These are phyloP conservation scores for Neonectria magnoliae DNA, from an alignment of 2,329 filamentous ascomycete genomes.

Conservation along the genomic window DNA sequence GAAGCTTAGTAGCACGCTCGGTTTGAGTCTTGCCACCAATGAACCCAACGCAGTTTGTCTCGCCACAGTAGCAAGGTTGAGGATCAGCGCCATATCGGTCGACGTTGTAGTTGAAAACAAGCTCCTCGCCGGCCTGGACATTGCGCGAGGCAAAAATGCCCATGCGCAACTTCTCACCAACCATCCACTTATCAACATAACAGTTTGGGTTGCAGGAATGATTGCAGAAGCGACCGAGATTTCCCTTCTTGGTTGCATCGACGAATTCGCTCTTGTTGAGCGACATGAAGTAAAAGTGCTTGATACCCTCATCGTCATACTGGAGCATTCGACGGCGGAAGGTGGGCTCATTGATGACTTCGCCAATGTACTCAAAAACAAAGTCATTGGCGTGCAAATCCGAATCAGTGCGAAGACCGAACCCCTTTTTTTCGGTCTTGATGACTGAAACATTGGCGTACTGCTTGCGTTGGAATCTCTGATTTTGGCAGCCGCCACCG, in stretches of 20 bases:
- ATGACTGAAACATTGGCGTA: conserved; percentile 95
- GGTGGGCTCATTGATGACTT: conserved; percentile 92
- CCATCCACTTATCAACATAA: conserved; percentile 99
- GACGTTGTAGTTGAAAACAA: conserved; percentile 99
- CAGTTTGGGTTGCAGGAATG: conserved; percentile 99
- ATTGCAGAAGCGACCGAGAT: conserved; percentile 96
- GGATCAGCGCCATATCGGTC: conserved; percentile 97
- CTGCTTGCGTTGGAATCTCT: conserved; percentile 89
- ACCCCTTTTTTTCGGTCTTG: conserved; percentile 98
- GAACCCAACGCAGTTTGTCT: conserved; percentile 93
- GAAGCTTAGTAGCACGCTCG: conserved; percentile 91
- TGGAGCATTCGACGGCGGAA: conserved; percentile 91
- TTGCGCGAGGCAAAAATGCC: conserved; percentile 93
- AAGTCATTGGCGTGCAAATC: conserved; percentile 87
- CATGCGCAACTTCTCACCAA: conserved; percentile 97
- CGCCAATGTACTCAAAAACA: conserved; percentile 97
- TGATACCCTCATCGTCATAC: conserved; percentile 96
- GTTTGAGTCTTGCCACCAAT: conserved; percentile 99
- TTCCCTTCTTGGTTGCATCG: conserved; percentile 96
- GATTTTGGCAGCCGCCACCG: conserved; percentile 88
- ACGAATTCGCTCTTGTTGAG: conserved; percentile 96
- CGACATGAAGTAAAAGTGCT: conserved; percentile 99
- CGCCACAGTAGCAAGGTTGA: conserved; percentile 95
- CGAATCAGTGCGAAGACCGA: conserved; percentile 83
- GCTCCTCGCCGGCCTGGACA: conserved; percentile 88